These are phyloP conservation scores for Periconia digitata DNA, from an alignment of 2,329 filamentous ascomycete species.

Conservation along the genomic window DNA sequence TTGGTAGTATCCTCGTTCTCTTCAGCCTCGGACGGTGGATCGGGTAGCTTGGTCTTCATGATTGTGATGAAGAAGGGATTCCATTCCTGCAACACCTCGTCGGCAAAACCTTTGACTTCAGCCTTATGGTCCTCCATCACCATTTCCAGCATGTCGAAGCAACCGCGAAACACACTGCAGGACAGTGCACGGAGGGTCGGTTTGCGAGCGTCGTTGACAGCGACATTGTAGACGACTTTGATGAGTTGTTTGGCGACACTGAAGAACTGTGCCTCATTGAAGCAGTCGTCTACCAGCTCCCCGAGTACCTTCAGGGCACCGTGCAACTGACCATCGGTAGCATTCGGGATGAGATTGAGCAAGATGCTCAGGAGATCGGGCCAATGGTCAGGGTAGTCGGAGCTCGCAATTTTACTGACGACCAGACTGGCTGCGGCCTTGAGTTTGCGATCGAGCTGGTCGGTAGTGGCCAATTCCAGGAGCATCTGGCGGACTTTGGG, in stretches of 20 bases:
- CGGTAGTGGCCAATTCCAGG: constrained; percentile 75
- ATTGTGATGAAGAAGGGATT: constrained; percentile 83
- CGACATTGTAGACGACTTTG: constrained; percentile 79
- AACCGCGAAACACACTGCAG: constrained; percentile 85
- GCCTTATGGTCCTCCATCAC: constrained; percentile 89
- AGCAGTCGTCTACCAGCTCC: constrained; percentile 88
- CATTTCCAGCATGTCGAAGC: constrained; percentile 95
- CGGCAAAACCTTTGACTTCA: constrained; percentile 85
- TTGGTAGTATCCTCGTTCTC: constrained; percentile 56
- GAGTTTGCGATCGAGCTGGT: constrained; percentile 77
- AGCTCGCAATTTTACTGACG: constrained; percentile 90
- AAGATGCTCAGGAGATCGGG: constrained; percentile 82
- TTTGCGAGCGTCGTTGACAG: constrained; percentile 73
- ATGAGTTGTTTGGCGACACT: constrained; percentile 83
- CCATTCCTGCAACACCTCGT: constrained; percentile 82
- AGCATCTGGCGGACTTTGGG: constrained; percentile 71
- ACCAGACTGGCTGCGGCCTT: constrained; percentile 85
- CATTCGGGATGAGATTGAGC: constrained; percentile 73
- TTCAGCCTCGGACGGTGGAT: constrained; percentile 58
- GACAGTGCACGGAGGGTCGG: constrained; percentile 78
- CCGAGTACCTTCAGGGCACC: constrained; percentile 84
- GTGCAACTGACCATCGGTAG: constrained; percentile 78
- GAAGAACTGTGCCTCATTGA: constrained; percentile 96
- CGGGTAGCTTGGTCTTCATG: constrained; percentile 73
- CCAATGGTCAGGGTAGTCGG: constrained; percentile 95